Evolutionary conservation across 2,329 filamentous ascomycete genomes (phyloP).

Genomic region (Colletotrichum horii): DNA sequence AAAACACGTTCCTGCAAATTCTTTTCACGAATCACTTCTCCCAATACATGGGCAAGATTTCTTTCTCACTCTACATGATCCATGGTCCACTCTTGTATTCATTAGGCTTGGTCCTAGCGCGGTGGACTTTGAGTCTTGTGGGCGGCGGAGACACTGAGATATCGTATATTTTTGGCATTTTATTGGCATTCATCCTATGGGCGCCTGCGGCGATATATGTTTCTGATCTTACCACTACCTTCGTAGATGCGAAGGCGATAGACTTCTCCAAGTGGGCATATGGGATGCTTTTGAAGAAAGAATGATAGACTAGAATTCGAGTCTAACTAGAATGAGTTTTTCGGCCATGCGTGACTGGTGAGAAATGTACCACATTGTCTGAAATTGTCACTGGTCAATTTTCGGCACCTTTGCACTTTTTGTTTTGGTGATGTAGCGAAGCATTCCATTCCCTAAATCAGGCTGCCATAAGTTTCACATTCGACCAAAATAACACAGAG

Average conservation of each 20-base stretch:
- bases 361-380: too few relatives aligned
- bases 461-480: too few relatives aligned
- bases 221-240: background rate
- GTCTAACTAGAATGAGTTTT: background rate
- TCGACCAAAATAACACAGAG: too few relatives aligned
- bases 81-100: conserved; percentile 28
- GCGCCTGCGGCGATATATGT: background rate
- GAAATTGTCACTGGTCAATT: background rate
- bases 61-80: conserved; percentile 44
- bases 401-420: background rate
- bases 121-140: background rate
- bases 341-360: too few relatives aligned
- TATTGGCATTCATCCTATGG: background rate
- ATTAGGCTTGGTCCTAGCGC: background rate
- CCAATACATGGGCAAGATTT: conserved; percentile 43
- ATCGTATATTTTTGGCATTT: background rate
- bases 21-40: conserved; percentile 33
- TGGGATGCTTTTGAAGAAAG: background rate
- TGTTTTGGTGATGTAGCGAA: background rate
- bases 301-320: background rate
- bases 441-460: background rate
- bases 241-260: background rate
- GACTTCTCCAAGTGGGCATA: background rate
- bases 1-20: background rate
- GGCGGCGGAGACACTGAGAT: background rate